Evolutionary conservation across 148 eudicot genomes (phyloP), one percentile per base, ranked within the genome.

Genomic region (Fagopyrum esculentum): DNA sequence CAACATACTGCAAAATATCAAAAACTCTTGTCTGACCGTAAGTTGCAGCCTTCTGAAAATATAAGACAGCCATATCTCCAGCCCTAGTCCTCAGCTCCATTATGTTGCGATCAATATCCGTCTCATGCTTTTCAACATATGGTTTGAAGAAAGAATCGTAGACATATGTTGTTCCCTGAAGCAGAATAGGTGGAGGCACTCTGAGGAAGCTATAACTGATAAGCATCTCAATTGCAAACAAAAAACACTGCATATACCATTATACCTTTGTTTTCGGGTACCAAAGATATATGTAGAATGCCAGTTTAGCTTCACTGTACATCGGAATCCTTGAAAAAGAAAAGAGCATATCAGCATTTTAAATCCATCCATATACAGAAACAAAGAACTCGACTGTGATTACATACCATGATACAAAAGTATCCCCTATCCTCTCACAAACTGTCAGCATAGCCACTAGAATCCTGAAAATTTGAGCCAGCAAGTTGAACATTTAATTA

Each of bases 251-350:
- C 17, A 46, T 17, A 57, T 74, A 91, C 98, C 93, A 81, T 93
- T 17, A 57, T 74, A 91, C 98, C 93, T 82, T 93, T 56, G 96
- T 93, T 84, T 80, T 90, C 9, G 97, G 97, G 77, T 81, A 90
- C 99, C 99, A 95, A 75, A 95, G 76, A 81, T 86, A 95, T 80
- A 95, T 82, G 61, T 82, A 83, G 86, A 92, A 92, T 26, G 92
- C 93, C 90, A 95, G 76, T 82, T 95, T 95, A 60, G 97, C 97
- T 90, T 95, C 99, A 77, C 92, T 82, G 78, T 95, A 95, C 97
- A 95, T 89, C 11, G 99, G 99, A 75, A 95, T 78, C 99, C 99
- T 95, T 79, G 72, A 84, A 44, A 51, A 70, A 74, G 52, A 51
- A 0, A 29, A 35, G 40, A 49, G 35, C 19, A 48, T 40, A 75